Evolutionary conservation across 164 flowering plant species (phyloP), one percentile per base, ranked within the genome.

Genomic region (Vitis rupestris): DNA sequence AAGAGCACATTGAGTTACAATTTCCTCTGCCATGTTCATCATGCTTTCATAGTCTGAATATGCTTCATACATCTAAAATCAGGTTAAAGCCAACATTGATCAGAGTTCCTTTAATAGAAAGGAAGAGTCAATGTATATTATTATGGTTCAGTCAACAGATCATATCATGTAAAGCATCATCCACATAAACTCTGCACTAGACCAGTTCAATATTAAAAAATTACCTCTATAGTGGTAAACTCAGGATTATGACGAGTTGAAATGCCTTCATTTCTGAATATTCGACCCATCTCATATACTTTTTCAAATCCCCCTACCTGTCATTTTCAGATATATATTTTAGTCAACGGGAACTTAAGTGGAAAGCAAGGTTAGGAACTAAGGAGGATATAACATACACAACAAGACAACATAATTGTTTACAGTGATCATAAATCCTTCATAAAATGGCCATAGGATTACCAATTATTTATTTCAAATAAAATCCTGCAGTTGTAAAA

Each of bases 231-330:
- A 10, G 99, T 92, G 69, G 98, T 95, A 77, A 93, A 92, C 77
- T 93, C 99, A 64, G 99, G 99, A 85, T 95, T 95, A 75, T 95
- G 97, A 66, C 98, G 97, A 59, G 98, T 90, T 59, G 99, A 95
- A 81, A 95, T 72, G 77, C 99, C 99, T 82, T 95, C 99, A 77
- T 92, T 95, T 83, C 99, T 84, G 80, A 95, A 95, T 71, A 95
- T 93, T 31, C 98, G 84, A 37, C 99, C 98, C 49, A 95, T 88
- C 81, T 95, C 99, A 78, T 91, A 95, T 29, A 95, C 97, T 75
- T 87, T 95, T 72, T 95, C 99, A 76, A 91, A 90, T 29, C 98
- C 99, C 11, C 99, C 99, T 68, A 95, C 96, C 98, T 95, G 85
- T 61, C 65, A 79, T 57, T 57, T 50, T 10, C 31, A n/a, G 27